Base-by-base conservation (phyloP, 164 flowering plant species). In the Aristolochia californica region DNA sequence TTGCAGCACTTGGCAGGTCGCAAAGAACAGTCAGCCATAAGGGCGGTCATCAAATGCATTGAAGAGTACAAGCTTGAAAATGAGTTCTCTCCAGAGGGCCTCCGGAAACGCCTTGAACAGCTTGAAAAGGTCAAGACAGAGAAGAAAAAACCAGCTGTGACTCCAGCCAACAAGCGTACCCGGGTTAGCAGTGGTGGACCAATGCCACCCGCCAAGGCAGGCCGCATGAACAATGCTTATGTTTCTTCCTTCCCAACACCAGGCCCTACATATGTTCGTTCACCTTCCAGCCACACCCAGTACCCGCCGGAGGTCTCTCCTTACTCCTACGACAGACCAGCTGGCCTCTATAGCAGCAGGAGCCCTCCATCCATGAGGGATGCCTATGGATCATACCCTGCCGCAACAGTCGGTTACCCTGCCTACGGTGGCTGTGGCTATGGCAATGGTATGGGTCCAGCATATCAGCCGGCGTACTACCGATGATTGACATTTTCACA, bases 181-280 rank as follows among this genome's bases (percentile, higher is more conserved):
- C 75, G 98, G 45, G 91, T 84, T 17, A 82, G 76, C 78, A 86
- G 75, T 65, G 83, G 82, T 7, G 98, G 98, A 3, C 95, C 93
- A 16, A 91, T 91, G 98, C 98, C 98, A 52, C 98, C 98, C 34
- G 98, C 98, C 56, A 91, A 91, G 78, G 98, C 98, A 43, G 98
- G 96, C 5, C 93, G 98, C 26, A 66, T 77, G 26, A 80, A 87
- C 52, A 88, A 91, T 70, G 95, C 96, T 21, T 86, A 91, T 44
- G 98, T 91, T 0, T 88, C 98, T 30, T 86, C 98, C 48, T 91
- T 84, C 75, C 96, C 95, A 1, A 70, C 86, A 12, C 16, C 15
- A 7, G 72, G 83, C 48, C 83, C 91, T 34, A 58, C 96, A 13
- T 84, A 65, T 58, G 74, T 80, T 43, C 76, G 82, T 59, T 84